Evolutionary conservation across 805 yeast genomes (phyloP).

Genomic region (Starmerella gropengiesseri): DNA sequence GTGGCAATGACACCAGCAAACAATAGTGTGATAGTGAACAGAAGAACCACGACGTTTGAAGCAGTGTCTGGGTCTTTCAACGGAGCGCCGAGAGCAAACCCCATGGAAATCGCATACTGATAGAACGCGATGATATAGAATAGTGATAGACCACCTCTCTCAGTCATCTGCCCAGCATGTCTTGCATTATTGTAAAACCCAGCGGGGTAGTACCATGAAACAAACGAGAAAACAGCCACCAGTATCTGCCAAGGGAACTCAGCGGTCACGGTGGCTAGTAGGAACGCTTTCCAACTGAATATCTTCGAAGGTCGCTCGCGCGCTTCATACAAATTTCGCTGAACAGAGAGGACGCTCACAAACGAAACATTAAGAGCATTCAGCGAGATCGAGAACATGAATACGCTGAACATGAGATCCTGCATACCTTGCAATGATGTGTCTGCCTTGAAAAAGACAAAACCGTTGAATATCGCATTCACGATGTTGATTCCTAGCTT

Average conservation of each 20-base stretch:
- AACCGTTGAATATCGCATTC: constrained; percentile 58
- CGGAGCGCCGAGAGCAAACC: constrained; percentile 44
- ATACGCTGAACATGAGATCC: constrained; percentile 48
- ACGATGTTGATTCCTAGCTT: constrained; percentile 42
- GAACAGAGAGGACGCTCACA: constrained; percentile 45
- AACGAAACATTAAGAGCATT: constrained; percentile 53
- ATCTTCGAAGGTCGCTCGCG: constrained; percentile 63
- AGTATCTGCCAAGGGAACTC: constrained; percentile 52
- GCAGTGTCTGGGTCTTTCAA: constrained; percentile 61
- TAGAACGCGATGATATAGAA: constrained; percentile 43
- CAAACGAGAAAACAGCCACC: constrained; percentile 42
- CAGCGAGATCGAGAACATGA: constrained; percentile 46
- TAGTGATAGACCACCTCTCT: constrained; percentile 43
- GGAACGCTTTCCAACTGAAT: constrained; percentile 56
- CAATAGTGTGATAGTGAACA: constrained; percentile 46
- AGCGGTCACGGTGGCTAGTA: constrained; percentile 42
- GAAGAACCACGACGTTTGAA: constrained; percentile 45
- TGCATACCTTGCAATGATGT: constrained; percentile 44
- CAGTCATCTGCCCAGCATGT: constrained; percentile 35
- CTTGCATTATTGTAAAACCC: constrained; percentile 36
- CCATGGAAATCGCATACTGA: constrained; percentile 43
- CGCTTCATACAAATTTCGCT: constrained; percentile 56
- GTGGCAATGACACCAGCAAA: constrained; percentile 66
- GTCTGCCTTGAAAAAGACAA: constrained; percentile 53
- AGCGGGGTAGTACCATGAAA: constrained; percentile 43